Base-by-base conservation (phyloP, 495 filamentous ascomycete species). In the Lindgomyces ingoldianus region DNA sequence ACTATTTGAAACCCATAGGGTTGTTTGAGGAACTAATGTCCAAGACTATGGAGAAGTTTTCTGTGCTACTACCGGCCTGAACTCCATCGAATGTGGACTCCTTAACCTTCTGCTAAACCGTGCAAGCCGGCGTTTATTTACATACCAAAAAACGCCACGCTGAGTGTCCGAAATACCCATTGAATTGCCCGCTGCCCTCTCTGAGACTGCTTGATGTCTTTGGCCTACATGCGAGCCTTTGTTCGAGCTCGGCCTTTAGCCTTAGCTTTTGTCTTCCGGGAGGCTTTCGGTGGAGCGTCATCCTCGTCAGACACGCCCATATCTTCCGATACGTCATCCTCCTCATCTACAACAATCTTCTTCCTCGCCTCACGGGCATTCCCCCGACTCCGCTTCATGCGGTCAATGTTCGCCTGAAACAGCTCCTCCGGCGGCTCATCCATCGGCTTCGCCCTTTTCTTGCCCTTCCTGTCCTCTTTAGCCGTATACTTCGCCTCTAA, bases 401-500 rank as follows among this genome's bases (percentile, higher is more conserved):
- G 48, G 10, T 76, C 75, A 0, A 73, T 75, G 19, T 77, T 79
- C 22, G 76, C 80, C 67, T 85, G 80, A 68, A 91, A 91, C 10
- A 83, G 80, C 74, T 89, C 87, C 70, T 91, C 89, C 0, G 85
- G 80, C 10, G 87, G 86, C 70, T 76, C 65, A 16, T 74, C 73
- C 42, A 78, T 79, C 21, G 78, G 74, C 6, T 69, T 72, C 1
- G 64, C 61, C 24, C 78, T 71, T 71, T 84, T 83, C 67, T 81
- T 84, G 39, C 82, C 80, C 33, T 39, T 39, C 36, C 51, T 73
- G 25, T n/a, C n/a, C n/a, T 77, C 48, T 39, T 77, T 70, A 18
- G 77, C 76, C 8, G 79, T 83, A 71, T 94, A 95, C 77, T 90
- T 93, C 25, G 84, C 90, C 62, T 87, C 90, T 29, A 96, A 66